Evolutionary conservation across 345 rosid species (phyloP).

Genomic region (Cardamine chenopodiifolia): DNA sequence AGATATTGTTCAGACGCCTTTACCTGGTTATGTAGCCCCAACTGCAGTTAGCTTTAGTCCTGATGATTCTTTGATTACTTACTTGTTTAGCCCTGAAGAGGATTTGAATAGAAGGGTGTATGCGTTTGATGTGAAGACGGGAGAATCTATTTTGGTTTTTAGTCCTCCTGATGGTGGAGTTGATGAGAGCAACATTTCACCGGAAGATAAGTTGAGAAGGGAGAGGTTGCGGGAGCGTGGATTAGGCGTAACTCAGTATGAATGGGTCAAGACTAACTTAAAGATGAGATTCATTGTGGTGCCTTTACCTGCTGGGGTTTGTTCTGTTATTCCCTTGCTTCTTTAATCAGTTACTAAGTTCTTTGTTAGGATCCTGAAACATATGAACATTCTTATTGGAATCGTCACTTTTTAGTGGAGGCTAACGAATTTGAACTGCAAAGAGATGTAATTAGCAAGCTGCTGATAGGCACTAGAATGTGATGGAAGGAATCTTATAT

Average conservation of each 20-base stretch:
- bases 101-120: conserved; percentile 72
- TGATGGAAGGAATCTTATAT: not conserved
- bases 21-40: conserved; percentile 88
- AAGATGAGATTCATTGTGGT: conserved; percentile 77
- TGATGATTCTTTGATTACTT: conserved; percentile 68
- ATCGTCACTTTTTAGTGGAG: not conserved
- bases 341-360: not conserved
- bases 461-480: conserved; percentile 4
- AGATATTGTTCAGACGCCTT: conserved; percentile 85
- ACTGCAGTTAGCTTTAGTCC: conserved; percentile 83
- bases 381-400: not conserved
- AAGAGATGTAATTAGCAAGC: not conserved
- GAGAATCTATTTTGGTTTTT: conserved; percentile 66
- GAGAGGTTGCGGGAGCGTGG: conserved; percentile 94
- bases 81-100: conserved; percentile 77
- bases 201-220: conserved; percentile 88
- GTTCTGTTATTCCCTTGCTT: conserved; percentile 37
- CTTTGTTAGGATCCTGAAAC: not conserved
- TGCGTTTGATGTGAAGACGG: conserved; percentile 59
- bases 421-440: not conserved
- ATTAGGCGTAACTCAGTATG: conserved; percentile 87
- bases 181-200: conserved; percentile 82
- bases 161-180: conserved; percentile 91
- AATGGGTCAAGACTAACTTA: conserved; percentile 79
- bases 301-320: conserved; percentile 94